Evolutionary conservation across 371 early-diverging fungal genomes (phyloP).

Genomic region (Syncephalis plumigaleata): DNA sequence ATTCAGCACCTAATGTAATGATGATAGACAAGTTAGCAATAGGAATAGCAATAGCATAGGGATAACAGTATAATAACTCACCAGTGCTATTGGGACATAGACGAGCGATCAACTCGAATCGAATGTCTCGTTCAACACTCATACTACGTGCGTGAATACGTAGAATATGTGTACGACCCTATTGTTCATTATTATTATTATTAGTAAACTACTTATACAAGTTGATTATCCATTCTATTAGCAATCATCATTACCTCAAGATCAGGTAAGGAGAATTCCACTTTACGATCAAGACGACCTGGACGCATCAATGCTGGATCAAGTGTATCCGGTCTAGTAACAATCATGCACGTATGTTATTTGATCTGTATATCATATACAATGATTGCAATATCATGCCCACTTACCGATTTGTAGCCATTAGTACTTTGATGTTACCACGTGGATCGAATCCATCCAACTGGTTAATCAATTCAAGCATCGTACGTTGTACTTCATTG

Average conservation of each 20-base stretch:
- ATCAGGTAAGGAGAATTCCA: constrained; percentile 98
- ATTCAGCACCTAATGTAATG: too few relatives aligned
- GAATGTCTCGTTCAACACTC: constrained; percentile 96
- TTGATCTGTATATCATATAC: too few relatives aligned
- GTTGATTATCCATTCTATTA: too few relatives aligned
- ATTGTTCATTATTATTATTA: too few relatives aligned
- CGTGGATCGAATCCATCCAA: constrained; percentile 99
- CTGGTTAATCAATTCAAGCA: constrained; percentile 99
- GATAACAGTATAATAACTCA: too few relatives aligned
- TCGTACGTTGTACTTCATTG: constrained; percentile 99
- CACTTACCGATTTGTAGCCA: constrained; percentile 83
- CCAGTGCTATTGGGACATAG: constrained; percentile 97
- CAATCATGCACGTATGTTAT: too few relatives aligned
- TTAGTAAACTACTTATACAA: too few relatives aligned
- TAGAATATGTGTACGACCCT: constrained; percentile 96
- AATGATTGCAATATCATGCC: constrained; percentile 1
- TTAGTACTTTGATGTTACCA: constrained; percentile 99
- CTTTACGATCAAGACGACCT: constrained; percentile 98
- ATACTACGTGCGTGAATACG: constrained; percentile 99
- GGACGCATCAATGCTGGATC: constrained; percentile 99
- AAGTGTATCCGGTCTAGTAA: constrained; percentile 90
- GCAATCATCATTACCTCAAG: constrained; percentile 39
- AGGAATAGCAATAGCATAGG: too few relatives aligned
- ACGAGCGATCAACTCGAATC: constrained; percentile 97
- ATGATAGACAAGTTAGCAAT: too few relatives aligned